phyloP scores from a whole-genome alignment of 371 early-diverging fungal genomes.

The Apophysomyces ossiformis region DNA sequence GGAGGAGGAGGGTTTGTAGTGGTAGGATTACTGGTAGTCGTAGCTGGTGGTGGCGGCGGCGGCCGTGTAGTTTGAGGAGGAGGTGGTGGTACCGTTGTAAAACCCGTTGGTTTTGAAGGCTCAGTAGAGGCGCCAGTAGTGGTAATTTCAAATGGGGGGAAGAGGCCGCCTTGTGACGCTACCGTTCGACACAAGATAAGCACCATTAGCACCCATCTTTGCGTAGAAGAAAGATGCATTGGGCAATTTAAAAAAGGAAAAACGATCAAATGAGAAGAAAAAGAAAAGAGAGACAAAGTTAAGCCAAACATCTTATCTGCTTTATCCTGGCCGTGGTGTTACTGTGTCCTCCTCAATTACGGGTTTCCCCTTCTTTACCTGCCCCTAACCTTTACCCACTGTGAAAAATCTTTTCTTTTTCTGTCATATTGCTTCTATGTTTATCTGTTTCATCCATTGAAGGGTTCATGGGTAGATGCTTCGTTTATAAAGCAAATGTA shows the following conservation, averaged over 20 bases:
- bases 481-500: background rate
- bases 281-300: background rate
- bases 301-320: background rate
- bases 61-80: background rate
- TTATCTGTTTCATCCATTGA: background rate
- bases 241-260: background rate
- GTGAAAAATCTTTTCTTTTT: background rate
- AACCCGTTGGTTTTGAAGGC: background rate
- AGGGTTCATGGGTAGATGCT: background rate
- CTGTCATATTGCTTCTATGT: background rate
- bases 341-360: slow-evolving; percentile 1
- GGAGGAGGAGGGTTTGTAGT: slow-evolving; percentile 9
- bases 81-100: background rate
- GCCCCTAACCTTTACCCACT: slow-evolving; percentile 1
- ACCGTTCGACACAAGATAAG: background rate
- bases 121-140: background rate
- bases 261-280: slow-evolving; percentile 1
- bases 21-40: background rate
- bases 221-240: slow-evolving; percentile 11
- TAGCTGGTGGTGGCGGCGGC: background rate
- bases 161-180: background rate
- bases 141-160: background rate
- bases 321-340: background rate
- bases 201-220: background rate
- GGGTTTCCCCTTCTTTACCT: background rate